Base-by-base conservation (phyloP, 805 yeast species). In the Sungouiozyma ichnusensis region DNA sequence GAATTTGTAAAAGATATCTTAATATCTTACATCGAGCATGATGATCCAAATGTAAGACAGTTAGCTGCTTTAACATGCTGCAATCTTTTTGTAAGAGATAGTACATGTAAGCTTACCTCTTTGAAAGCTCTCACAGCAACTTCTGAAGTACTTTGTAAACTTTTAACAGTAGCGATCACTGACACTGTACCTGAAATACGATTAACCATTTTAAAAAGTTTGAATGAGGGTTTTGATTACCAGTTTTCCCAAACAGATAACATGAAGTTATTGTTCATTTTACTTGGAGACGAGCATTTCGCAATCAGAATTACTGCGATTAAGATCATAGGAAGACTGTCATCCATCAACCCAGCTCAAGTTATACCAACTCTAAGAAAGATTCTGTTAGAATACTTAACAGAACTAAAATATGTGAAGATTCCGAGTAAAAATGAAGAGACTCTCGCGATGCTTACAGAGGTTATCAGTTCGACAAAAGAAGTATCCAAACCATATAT, bases 231-330 rank as follows among this genome's bases (percentile, higher is more conserved):
- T 45, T 82, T 88, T 57, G 96, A 90, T 53, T 83, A 94, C 0
- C 97, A 90, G 53, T 64, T 88, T 32, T 83, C 96, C 0, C 97
- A 90, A 58, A 92, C 95, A 1, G 92, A 83, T 42, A 87, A 86
- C 57, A 90, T 87, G 15, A 72, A 81, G 42, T 64, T 86, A 5
- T 66, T 88, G 27, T 85, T 90, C 53, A 82, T 86, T 66, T 88
- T 95, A 0, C 66, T 88, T 44, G 83, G 90, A 55, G 97, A 88
- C 62, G 97, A 87, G 58, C 74, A 73, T 1, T 90, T 90, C 55
- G 76, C 75, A 8, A 80, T 90, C 3, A 71, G 95, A 37, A 77
- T 82, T 48, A 81, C 76, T 4, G 82, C 94, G 0, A 75, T 90
- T 36, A 72, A 71, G 39, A 72, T 87, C 11, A 76, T 90, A 48